Evolutionary conservation across 257 asterid species (phyloP), one percentile per base, ranked within the genome.

Genomic region (Lycium barbarum): DNA sequence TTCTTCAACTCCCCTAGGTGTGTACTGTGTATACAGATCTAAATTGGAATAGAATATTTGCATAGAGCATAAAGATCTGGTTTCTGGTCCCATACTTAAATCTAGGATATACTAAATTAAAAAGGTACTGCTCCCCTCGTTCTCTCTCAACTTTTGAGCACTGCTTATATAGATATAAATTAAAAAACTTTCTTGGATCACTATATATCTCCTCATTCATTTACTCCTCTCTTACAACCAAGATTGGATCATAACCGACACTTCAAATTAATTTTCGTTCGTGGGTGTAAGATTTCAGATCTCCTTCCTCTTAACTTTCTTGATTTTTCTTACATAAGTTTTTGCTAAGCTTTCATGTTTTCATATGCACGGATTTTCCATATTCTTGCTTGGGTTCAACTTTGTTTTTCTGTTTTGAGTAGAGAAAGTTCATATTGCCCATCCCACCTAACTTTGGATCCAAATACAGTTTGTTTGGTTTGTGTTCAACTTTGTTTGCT

Each of bases 221-320:
- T 20, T 38, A 54, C 12, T 65, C n/a, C n/a, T 14, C 18, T 38
- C 43, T 1, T 11, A 51, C 49, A 35, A 6, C 20, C 35, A 62
- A 61, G 70, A 67, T 71, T 83, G 83, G 87, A 81, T 65, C 84
- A 72, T 66, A 8, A 73, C 57, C 8, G 80, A 59, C 10, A 71
- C 40, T n/a, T 26, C 57, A 57, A 36, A 67, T 62, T 83, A 36
- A 67, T 62, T 83, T 10, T 26, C 4, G 3, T 74, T 13, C 36
- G 26, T 78, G 15, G 22, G 65, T 78, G 65, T 78, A 9, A 83
- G 80, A 33, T 66, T 66, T 70, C 82, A 71, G 71, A 70, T 84
- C 84, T 54, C 62, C 2, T 53, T 53, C 20, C 10, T 70, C 17
- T 58, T 62, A 35, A 38, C 79, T 81, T 47, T 61, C 70, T 81